Evolutionary conservation across 371 early-diverging fungal species (phyloP), one percentile per base, ranked within the genome.

Genomic region (Mortierella sp.): DNA sequence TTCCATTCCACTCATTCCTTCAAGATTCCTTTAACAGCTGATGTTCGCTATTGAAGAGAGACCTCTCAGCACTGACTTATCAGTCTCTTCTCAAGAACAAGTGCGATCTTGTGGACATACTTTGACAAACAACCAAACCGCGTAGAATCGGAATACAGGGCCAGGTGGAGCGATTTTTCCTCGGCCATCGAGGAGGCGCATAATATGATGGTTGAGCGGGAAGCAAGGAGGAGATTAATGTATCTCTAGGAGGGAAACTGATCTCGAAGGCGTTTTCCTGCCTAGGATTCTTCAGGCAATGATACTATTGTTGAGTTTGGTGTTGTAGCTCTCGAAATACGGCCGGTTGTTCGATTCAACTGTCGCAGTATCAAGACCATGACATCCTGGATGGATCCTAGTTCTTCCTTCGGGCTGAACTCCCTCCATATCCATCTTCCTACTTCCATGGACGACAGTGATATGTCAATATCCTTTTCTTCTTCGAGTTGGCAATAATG

Each of bases 401-500:
- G 32, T 3, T 39, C 62, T 32, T 54, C 44, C 8, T 60, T 56
- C 4, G 66, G 26, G 8, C 50, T 34, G n/a, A 72, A 53, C 5
- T 48, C 39, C 43, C 61, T 50, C 62, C 47, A 65, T n/a, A n/a
- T 37, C 52, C 32, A 57, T 0, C 56, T 34, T 24, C 46, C 47
- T 6, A 44, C 44, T n/a, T 8, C 17, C 44, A 44, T 44, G 5
- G 56, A 49, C 7, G 60, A 43, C 46, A 67, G 27, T 1, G 61
- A 51, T 7, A 72, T 41, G 15, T 66, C 72, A 6, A 51, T 42
- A 28, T 72, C 66, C 26, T 61, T 46, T 9, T 54, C 57, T 57
- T 52, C 60, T 57, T 61, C 28, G 26, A 9, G 28, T 72, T 59
- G 32, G 67, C 73, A 19, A 72, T 31, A n/a, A 72, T 63, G 2